Base-by-base conservation (phyloP, 371 early-diverging fungal species). In the Syncephalastrum racemosum region DNA sequence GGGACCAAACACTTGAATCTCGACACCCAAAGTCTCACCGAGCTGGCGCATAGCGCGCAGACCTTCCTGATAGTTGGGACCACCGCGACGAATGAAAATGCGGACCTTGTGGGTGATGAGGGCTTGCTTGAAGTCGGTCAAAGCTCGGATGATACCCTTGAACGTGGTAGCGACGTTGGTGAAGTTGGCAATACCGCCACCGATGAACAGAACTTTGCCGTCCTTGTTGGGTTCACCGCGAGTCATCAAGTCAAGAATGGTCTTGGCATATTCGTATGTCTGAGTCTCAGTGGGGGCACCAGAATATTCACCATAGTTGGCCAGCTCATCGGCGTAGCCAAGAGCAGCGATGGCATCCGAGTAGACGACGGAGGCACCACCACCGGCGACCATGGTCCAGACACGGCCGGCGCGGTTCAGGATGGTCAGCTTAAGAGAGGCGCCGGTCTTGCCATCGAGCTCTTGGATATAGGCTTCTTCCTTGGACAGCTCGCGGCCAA, bases 351-450 rank as follows among this genome's bases (percentile, higher is more conserved):
- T 98, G 40, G 98, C 98, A 77, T 98, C 98, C 23, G 93, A 84
- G 75, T 91, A 93, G 20, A 95, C 97, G 45, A 98, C 98, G 15
- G 95, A 94, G 46, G 98, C 98, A 76, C 98, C 98, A 63, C 98
- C 98, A 77, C 98, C 98, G 47, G 98, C 98, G 56, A 98, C 97
- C 97, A 98, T 97, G 53, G 98, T 97, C 98, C 98, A 98, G 64
- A 98, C 87, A 63, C 96, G 91, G 20, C 98, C 98, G 12, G 86
- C 81, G 63, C 89, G 83, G 83, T 98, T 98, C 60, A 98, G 79
- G 43, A 98, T 90, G 25, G 98, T 98, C 59, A 98, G 81, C 79
- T 98, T 98, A 61, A 98, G 88, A 39, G 94, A 94, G 18, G 98
- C 97, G 60, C 98, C 98, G 13, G 98, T 98, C 87, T 98, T 98